phyloP scores from a whole-genome alignment of 2,329 filamentous ascomycete genomes.

The Scorias spongiosa region DNA sequence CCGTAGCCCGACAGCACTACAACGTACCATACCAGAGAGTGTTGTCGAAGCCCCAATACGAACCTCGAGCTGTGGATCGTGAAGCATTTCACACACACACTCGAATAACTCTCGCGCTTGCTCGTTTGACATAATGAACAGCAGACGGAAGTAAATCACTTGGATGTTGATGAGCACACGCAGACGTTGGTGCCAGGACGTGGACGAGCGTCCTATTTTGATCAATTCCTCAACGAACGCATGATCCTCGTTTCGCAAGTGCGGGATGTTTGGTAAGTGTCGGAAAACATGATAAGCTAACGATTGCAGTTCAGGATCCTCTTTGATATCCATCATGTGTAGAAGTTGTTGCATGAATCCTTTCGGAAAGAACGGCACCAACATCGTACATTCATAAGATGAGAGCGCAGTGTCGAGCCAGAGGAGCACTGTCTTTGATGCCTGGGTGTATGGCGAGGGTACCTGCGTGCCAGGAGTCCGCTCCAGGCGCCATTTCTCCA shows the following conservation, averaged over 20 bases:
- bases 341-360: constrained; percentile 83
- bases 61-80: constrained; percentile 83
- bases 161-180: constrained; percentile 96
- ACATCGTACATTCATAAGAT: constrained; percentile 81
- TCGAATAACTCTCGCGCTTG: constrained; percentile 73
- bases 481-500: constrained; percentile 79
- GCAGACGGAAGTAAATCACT: constrained; percentile 89
- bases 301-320: constrained; percentile 88
- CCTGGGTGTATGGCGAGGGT: constrained; percentile 85
- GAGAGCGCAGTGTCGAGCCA: constrained; percentile 89
- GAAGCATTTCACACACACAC: constrained; percentile 90
- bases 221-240: constrained; percentile 77
- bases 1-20: constrained; percentile 69
- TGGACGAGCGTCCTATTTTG: constrained; percentile 66
- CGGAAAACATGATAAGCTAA: constrained; percentile 94
- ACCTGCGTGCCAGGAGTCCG: constrained; percentile 79
- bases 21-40: constrained; percentile 92
- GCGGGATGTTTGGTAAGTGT: constrained; percentile 87
- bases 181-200: constrained; percentile 89
- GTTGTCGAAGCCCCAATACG: constrained; percentile 85
- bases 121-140: constrained; percentile 65
- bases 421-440: constrained; percentile 85
- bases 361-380: constrained; percentile 80
- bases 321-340: constrained; percentile 99
- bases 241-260: constrained; percentile 70